A percentile compares a stretch with the other conserved stretches of the same genome.
These are phyloP conservation scores for Podospora conica DNA, from an alignment of 495 filamentous ascomycete genomes.

Conservation along the genomic window DNA sequence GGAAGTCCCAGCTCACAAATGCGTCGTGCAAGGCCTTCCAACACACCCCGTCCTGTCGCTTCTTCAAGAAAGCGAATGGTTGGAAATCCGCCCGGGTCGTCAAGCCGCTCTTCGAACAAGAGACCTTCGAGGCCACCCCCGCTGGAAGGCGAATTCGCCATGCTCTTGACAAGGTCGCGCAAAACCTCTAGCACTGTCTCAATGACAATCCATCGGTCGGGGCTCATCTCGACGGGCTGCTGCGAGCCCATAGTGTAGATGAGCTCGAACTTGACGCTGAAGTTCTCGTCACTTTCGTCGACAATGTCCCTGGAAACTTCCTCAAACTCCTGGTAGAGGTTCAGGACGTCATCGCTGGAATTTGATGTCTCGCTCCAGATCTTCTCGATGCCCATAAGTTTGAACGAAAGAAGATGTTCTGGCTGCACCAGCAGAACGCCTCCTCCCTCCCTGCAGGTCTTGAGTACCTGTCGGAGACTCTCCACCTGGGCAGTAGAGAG, in stretches of 20 bases:
- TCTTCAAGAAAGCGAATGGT: slow-evolving; percentile 37
- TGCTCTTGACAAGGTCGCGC: slow-evolving; percentile 12
- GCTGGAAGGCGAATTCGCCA: no score
- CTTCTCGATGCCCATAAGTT: slow-evolving; percentile 57
- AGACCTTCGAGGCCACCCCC: neutral
- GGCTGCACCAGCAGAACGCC: slow-evolving; percentile 58
- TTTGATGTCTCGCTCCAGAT: slow-evolving; percentile 14
- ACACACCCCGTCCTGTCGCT: slow-evolving; percentile 28
- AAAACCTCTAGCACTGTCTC: slow-evolving; percentile 45
- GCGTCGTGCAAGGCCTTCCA: slow-evolving; percentile 25
- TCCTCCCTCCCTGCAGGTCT: slow-evolving; percentile 41
- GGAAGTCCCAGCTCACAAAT: slow-evolving; percentile 36
- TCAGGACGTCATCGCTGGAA: slow-evolving; percentile 33
- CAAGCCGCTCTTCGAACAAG: slow-evolving; percentile 7
- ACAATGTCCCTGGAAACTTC: slow-evolving; percentile 47
- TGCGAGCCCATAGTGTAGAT: slow-evolving; percentile 65
- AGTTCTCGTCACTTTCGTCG: slow-evolving; percentile 63
- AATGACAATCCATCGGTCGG: slow-evolving; percentile 53
- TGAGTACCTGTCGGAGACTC: slow-evolving; percentile 33
- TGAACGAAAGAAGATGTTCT: slow-evolving; percentile 65
- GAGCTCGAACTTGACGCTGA: slow-evolving; percentile 54
- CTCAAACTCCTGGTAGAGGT: slow-evolving; percentile 38
- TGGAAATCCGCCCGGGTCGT: slow-evolving; percentile 31
- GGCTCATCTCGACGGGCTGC: slow-evolving; percentile 47
- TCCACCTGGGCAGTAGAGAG: slow-evolving; percentile 21